Evolutionary conservation across 2,329 filamentous ascomycete genomes (phyloP).

Genomic region (Colletotrichum chrysophilum): DNA sequence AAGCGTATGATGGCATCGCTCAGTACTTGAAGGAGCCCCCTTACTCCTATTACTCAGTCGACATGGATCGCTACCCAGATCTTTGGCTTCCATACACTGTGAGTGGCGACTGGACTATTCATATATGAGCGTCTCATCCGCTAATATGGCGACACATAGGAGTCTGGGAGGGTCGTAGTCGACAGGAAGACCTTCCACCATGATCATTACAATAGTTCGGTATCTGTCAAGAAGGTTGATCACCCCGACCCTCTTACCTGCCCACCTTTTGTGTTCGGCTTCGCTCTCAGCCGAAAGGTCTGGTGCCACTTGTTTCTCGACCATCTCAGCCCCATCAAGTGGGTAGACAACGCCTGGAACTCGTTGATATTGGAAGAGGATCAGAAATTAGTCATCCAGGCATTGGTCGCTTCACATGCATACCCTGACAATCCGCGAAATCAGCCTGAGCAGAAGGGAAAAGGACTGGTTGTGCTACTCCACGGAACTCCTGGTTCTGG

Average conservation of each 20-base stretch:
- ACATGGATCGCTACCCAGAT: not conserved
- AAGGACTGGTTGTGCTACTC: not conserved
- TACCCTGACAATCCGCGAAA: conserved; percentile 23
- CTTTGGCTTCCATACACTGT: not conserved
- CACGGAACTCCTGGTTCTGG: not conserved
- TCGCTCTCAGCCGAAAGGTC: not conserved
- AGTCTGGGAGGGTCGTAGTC: not conserved
- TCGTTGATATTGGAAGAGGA: conserved; percentile 27
- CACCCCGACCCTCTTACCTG: not conserved
- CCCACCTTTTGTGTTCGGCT: not conserved
- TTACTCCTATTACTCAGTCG: conserved; percentile 19
- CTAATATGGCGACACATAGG: not conserved
- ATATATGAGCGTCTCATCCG: not conserved
- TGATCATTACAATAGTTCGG: not conserved
- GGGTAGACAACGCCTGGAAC: conserved; percentile 27
- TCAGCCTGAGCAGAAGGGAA: conserved; percentile 31
- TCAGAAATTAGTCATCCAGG: conserved; percentile 28
- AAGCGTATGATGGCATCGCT: conserved; percentile 29
- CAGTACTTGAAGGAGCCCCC: conserved; percentile 30
- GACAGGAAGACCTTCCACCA: not conserved
- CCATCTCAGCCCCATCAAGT: conserved; percentile 16
- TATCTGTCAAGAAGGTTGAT: not conserved
- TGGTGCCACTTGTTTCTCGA: conserved; percentile 13
- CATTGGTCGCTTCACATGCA: conserved; percentile 26
- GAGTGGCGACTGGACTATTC: not conserved